A percentile compares a stretch with the other conserved stretches of the same genome.
Evolutionary conservation across 2,329 filamentous ascomycete genomes (phyloP).

Genomic region (Tolypocladium nubicola): DNA sequence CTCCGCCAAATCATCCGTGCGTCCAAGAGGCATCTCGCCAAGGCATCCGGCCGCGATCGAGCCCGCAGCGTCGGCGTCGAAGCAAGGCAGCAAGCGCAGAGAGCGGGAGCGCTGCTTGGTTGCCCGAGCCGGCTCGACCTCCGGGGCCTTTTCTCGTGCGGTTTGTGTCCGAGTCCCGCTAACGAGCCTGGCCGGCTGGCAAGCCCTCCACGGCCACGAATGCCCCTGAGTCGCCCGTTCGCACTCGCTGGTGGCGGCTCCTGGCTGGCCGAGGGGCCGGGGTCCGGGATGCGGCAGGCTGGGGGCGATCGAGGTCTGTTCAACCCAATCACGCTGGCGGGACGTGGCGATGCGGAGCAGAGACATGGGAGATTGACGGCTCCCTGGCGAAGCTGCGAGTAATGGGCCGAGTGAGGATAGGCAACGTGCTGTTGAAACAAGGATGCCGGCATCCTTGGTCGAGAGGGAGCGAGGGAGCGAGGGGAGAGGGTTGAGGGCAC

Average conservation of each 20-base stretch:
- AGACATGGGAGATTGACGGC: not conserved
- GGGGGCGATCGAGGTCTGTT: not conserved
- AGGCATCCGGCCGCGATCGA: not conserved
- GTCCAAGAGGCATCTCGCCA: not conserved
- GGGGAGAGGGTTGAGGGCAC: not conserved
- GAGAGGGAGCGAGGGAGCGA: not conserved
- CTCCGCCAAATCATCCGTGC: not conserved
- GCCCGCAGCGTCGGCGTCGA: not conserved
- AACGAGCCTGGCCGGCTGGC: not conserved
- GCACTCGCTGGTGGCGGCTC: not conserved
- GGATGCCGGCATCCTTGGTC: not conserved
- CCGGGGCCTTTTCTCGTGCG: not conserved
- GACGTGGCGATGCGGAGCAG: not conserved
- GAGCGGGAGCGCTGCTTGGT: not conserved
- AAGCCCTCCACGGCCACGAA: not conserved
- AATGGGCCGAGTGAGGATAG: not conserved
- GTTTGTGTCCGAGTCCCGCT: not conserved
- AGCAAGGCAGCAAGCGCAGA: not conserved
- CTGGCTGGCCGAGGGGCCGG: not conserved
- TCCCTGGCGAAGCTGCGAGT: not conserved
- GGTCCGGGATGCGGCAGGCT: not conserved
- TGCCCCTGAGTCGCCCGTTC: not conserved
- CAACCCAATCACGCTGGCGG: not conserved
- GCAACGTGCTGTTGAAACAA: not conserved
- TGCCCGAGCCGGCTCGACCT: not conserved